Evolutionary conservation across 352 stramenopile genomes (phyloP).

Genomic region (Phytophthora melonis): DNA sequence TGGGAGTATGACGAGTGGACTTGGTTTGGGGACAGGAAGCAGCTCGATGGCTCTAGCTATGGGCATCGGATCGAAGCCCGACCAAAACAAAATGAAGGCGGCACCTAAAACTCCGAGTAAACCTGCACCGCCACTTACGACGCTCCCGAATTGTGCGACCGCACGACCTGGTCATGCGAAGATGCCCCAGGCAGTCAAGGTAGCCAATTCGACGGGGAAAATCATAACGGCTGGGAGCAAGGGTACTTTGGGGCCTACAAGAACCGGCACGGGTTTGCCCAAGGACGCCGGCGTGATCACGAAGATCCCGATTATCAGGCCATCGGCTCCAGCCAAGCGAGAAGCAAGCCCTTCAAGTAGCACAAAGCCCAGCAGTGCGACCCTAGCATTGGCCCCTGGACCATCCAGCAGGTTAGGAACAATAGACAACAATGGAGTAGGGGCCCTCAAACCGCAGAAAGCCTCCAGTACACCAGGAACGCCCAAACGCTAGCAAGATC

Average conservation of each 20-base stretch:
- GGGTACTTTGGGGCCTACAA: slow-evolving; percentile 38
- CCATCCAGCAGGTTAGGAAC: slow-evolving; percentile 43
- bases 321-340: slow-evolving; percentile 71
- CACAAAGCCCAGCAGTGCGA: slow-evolving; percentile 53
- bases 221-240: slow-evolving; percentile 49
- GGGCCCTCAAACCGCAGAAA: slow-evolving; percentile 35
- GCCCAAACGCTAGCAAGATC: slow-evolving; percentile 33
- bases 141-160: slow-evolving; percentile 68
- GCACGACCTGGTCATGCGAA: slow-evolving; percentile 58
- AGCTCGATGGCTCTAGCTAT: slow-evolving; percentile 45
- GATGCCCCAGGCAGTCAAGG: slow-evolving; percentile 62
- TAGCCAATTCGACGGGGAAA: slow-evolving; percentile 63
- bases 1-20: slow-evolving; percentile 26
- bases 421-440: slow-evolving; percentile 40
- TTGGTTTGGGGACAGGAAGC: slow-evolving; percentile 37
- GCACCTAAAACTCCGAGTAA: slow-evolving; percentile 62
- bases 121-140: slow-evolving; percentile 59
- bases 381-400: slow-evolving; percentile 25
- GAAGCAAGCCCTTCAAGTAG: slow-evolving; percentile 67
- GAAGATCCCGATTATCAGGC: slow-evolving; percentile 82
- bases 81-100: slow-evolving; percentile 52
- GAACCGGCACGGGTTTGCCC: slow-evolving; percentile 45
- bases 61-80: slow-evolving; percentile 47
- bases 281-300: slow-evolving; percentile 66
- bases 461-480: slow-evolving; percentile 24